These are phyloP conservation scores for Hymenoscyphus occultus DNA, from an alignment of 2,329 filamentous ascomycete species.

Conservation along the genomic window DNA sequence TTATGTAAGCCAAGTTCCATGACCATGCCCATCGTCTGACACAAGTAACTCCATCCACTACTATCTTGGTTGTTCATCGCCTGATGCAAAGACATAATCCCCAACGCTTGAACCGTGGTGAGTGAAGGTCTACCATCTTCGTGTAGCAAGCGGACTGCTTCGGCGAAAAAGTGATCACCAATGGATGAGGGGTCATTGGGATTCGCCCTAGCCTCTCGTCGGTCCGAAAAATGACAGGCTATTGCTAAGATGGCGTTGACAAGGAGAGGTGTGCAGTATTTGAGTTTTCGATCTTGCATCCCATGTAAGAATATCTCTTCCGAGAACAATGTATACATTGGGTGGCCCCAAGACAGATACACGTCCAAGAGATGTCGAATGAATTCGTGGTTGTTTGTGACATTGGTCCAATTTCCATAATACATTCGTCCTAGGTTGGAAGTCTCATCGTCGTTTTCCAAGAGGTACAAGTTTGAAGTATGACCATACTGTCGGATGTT, in stretches of 20 bases:
- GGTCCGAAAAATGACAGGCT: slow-evolving; percentile 66
- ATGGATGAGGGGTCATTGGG: slow-evolving; percentile 64
- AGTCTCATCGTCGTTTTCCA: slow-evolving; percentile 8
- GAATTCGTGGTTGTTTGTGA: slow-evolving; percentile 55
- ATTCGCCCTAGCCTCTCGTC: slow-evolving; percentile 57
- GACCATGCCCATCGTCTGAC: slow-evolving; percentile 68
- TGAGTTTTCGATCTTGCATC: slow-evolving; percentile 19
- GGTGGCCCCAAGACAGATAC: slow-evolving; percentile 73
- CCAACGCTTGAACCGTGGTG: slow-evolving; percentile 70
- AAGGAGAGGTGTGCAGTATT: slow-evolving; percentile 43
- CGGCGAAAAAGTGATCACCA: slow-evolving; percentile 71
- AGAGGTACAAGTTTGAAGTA: slow-evolving; percentile 20
- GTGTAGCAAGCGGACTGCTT: slow-evolving; percentile 60
- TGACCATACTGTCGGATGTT: slow-evolving; percentile 24
- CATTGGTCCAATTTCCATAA: slow-evolving; percentile 52
- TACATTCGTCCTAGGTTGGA: slow-evolving; percentile 9
- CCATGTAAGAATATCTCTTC: slow-evolving; percentile 26
- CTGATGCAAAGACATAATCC: slow-evolving; percentile 71
- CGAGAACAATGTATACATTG: slow-evolving; percentile 69
- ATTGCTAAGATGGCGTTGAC: slow-evolving; percentile 41
- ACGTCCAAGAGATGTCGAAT: slow-evolving; percentile 61
- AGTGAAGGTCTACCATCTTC: slow-evolving; percentile 57
- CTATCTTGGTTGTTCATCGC: slow-evolving; percentile 69
- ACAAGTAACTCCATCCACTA: slow-evolving; percentile 63
- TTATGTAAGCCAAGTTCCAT: slow-evolving; percentile 43